Base-by-base conservation (phyloP, 441 rosid genomes). In the Erysimum cheiri region DNA sequence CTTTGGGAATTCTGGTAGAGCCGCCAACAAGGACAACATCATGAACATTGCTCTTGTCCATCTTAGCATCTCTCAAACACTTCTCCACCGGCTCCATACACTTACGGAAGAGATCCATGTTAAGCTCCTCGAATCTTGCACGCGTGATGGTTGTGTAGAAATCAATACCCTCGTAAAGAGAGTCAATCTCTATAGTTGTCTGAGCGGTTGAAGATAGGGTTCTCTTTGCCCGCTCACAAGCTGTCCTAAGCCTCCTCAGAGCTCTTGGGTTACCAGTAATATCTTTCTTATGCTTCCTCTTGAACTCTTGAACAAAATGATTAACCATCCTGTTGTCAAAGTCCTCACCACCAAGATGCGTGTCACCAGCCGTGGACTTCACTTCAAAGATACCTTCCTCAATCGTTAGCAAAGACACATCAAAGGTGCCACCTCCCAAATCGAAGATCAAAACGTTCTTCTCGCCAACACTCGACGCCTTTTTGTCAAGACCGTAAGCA, bases 71-170 rank as follows among this genome's bases (percentile, higher is more conserved):
- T 26, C 88, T 84, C 78, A 86, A 37, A 58, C 87, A 84, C 52
- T 86, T 86, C 84, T 86, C 88, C 2, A 86, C 91, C 0, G 91
- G 88, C 50, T 84, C 88, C 91, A 86, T 86, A 64, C 87, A 84
- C 72, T 84, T 86, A 64, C 88, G 82, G 43, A 86, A 86, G 2
- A 86, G 61, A 64, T 86, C 90, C 88, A 84, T 86, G 75, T 84
- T 84, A 9, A 86, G 78, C 63, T 86, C 88, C 79, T 86, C 90
- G 1, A 86, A 86, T 8, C 90, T 76, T 0, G 91, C 91, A 39
- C 91, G 83, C 0, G 91, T 86, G 0, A 86, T 78, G 3, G 88
- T 81, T 0, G 88, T 74, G 40, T 84, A 86, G 69, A 86, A 86
- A 36, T 86, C 88, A 31, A 84, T 77, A 53, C 91, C 91, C 64